Percentiles rank a stretch among this genome's conserved stretches.
Evolutionary conservation across 176 grass and related monocot genomes (phyloP).

Genomic region (Urochloa ruziziensis): DNA sequence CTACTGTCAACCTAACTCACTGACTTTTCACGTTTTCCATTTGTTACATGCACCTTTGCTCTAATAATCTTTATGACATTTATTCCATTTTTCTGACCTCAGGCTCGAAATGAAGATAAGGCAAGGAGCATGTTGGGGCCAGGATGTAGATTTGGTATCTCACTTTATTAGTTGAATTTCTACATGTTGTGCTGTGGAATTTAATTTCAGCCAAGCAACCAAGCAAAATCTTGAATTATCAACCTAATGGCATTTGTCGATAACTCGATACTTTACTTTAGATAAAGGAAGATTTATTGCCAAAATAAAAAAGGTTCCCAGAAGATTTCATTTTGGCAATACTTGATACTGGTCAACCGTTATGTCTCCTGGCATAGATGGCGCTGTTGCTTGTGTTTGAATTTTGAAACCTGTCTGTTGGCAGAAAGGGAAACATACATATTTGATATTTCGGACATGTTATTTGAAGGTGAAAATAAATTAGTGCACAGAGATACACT

Average conservation of each 20-base stretch:
- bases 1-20: background rate
- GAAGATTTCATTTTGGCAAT: background rate
- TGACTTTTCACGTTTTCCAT: background rate
- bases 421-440: background rate
- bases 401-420: background rate
- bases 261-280: background rate
- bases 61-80: background rate
- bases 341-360: background rate
- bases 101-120: constrained; percentile 93
- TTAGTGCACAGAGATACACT: background rate
- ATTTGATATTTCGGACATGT: constrained; percentile 6
- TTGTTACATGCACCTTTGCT: background rate
- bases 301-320: background rate
- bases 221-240: constrained; percentile 5
- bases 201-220: background rate
- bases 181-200: background rate
- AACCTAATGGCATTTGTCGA: background rate
- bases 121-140: constrained; percentile 83
- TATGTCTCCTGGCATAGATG: background rate
- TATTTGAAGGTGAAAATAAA: constrained; percentile 3
- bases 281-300: background rate
- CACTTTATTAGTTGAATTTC: constrained; percentile 22
- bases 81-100: constrained; percentile 26
- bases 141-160: constrained; percentile 74
- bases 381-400: background rate